Base-by-base conservation (phyloP, 2,329 filamentous ascomycete genomes). In the Lasiodiplodia theobromae region DNA sequence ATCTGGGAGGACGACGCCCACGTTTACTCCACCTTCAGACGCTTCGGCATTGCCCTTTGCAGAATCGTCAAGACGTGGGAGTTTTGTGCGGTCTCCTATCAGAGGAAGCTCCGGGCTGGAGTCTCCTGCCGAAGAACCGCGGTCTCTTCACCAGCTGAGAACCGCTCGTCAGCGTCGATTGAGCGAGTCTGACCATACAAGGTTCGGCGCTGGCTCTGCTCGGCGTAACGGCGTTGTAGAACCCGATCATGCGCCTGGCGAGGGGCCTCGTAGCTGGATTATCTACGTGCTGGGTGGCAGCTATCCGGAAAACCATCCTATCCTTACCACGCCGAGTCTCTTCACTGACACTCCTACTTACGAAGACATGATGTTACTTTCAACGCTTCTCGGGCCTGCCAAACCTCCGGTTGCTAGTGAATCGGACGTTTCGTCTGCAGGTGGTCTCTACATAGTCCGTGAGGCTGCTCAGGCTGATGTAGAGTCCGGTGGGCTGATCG, bases 301-400 rank as follows among this genome's bases (percentile, higher is more conserved):
- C 71, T 87, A 91, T 66, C 89, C 89, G 1, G 89, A 91, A 72
- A 90, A 91, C 71, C 89, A 91, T 75, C 89, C 89, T 25, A 89
- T 90, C 25, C 86, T 91, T 70, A 89, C 89, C 8, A 90, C 89
- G 23, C 89, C 89, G 14, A 91, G 88, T 72, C 81, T 92, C 12
- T 91, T 91, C 75, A 91, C 89, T 21, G 89, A 91, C 78, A 88
- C 89, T 64, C 89, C 89, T 2, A 91, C 89, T 1, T 91, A 92
- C 74, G 89, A 92, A 77, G 89, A 92, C 72, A 91, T 92, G 89
- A 86, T 91, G 75, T 80, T 91, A 54, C 82, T 92, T 4, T 90
- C 88, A 14, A 88, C 88, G 14, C 82, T 91, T 12, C 81, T 92
- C 18, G 89, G 89, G 1, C 89, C 89, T 58, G 89, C 86, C 4